Evolutionary conservation across 208 protist genomes (phyloP).

Genomic region (Zelonia costaricensis): DNA sequence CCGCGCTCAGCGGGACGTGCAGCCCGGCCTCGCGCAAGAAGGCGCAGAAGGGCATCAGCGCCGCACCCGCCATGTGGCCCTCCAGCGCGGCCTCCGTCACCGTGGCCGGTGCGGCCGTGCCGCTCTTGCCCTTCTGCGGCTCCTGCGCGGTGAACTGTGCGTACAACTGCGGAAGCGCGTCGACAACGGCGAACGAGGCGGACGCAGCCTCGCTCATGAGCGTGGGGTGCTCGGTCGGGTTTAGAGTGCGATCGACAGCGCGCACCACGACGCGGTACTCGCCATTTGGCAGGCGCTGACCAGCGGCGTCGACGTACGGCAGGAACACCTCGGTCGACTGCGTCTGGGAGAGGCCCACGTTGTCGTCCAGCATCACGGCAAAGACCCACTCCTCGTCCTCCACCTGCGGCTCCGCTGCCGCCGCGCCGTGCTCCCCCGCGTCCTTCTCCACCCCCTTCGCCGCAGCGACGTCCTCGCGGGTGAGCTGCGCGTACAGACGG

Average conservation of each 20-base stretch:
- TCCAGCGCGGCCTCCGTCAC: conserved; percentile 10
- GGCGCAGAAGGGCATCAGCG: conserved; percentile 69
- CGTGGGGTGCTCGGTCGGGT: conserved; percentile 34
- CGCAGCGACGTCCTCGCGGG: conserved; percentile 29
- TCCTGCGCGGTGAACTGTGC: conserved; percentile 43
- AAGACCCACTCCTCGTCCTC: conserved; percentile 68
- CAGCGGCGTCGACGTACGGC: conserved; percentile 55
- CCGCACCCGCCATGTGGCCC: conserved; percentile 30
- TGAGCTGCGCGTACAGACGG: conserved; percentile 47
- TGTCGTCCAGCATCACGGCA: conserved; percentile 83
- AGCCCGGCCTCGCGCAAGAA: conserved; percentile 75
- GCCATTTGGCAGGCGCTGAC: conserved; percentile 48
- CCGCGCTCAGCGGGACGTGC: conserved; percentile 67
- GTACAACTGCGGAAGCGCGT: conserved; percentile 71
- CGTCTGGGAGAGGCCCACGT: conserved; percentile 49
- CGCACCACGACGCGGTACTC: conserved; percentile 83
- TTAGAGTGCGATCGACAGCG: conserved; percentile 45
- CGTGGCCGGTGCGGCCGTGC: background rate
- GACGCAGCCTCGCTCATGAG: conserved; percentile 63
- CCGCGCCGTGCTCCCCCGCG: background rate
- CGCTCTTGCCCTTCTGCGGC: background rate
- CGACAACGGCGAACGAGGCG: conserved; percentile 57
- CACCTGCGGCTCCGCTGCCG: background rate
- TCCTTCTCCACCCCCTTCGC: background rate
- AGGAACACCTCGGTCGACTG: conserved; percentile 61